Evolutionary conservation across 2,329 filamentous ascomycete species (phyloP).

Genomic region (Mycosphaerella arachidis): DNA sequence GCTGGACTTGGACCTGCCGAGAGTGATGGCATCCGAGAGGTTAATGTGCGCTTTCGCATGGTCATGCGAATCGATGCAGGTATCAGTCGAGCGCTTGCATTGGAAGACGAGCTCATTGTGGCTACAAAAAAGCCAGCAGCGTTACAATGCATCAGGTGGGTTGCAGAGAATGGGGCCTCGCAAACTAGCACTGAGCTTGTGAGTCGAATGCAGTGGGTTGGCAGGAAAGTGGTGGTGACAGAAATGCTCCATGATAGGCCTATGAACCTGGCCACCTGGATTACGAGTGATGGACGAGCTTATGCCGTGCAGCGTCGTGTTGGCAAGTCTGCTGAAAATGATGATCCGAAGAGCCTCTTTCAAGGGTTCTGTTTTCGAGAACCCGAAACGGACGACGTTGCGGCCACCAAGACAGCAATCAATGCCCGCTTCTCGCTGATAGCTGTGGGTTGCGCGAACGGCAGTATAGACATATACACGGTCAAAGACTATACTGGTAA

Average conservation of each 20-base stretch:
- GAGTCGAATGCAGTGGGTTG: conserved; percentile 79
- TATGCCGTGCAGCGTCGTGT: conserved; percentile 78
- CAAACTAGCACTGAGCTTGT: conserved; percentile 90
- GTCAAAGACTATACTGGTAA: conserved; percentile 92
- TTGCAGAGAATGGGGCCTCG: conserved; percentile 70
- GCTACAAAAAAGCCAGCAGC: conserved; percentile 87
- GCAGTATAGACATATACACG: conserved; percentile 81
- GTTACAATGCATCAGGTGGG: conserved; percentile 96
- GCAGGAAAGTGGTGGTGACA: conserved; percentile 67
- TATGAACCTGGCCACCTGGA: conserved; percentile 94
- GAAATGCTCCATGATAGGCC: conserved; percentile 93
- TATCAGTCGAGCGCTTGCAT: conserved; percentile 77
- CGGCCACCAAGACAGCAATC: conserved; percentile 71
- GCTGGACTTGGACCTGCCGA: conserved; percentile 67
- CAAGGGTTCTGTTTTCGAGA: conserved; percentile 86
- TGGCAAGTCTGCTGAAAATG: conserved; percentile 31
- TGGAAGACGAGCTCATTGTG: conserved; percentile 89
- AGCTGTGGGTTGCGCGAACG: conserved; percentile 75
- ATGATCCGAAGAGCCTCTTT: conserved; percentile 64
- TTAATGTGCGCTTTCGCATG: conserved; percentile 90
- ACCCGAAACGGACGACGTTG: conserved; percentile 56
- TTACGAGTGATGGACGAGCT: conserved; percentile 78
- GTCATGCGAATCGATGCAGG: conserved; percentile 97
- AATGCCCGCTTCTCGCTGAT: conserved; percentile 94
- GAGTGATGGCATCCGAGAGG: conserved; percentile 73